Conservation (phyloP, 2,329 filamentous ascomycete species). For the Aureobasidium sp. region DNA sequence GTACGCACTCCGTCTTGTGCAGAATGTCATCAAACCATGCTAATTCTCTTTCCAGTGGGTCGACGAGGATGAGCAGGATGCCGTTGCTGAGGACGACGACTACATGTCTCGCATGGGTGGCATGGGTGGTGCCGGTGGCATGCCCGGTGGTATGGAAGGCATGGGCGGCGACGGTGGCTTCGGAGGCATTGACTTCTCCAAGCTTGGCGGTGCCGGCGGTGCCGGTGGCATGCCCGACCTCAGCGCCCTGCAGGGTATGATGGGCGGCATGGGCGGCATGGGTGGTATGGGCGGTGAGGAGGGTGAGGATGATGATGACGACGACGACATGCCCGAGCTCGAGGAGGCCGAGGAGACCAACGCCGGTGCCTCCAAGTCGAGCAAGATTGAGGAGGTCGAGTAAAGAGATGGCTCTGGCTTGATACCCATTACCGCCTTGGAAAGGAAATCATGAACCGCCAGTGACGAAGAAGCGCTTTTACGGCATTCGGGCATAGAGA, state of each 20-base stretch:
- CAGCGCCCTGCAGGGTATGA: conserved; percentile 19
- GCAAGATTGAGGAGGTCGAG: conserved; percentile 43
- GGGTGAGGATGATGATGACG: conserved; percentile 53
- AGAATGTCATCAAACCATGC: neutral
- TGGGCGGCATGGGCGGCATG: conserved; percentile 18
- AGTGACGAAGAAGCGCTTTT: conserved; percentile 2
- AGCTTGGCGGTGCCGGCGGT: conserved; percentile 48
- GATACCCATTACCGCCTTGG: neutral
- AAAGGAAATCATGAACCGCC: conserved; percentile 10
- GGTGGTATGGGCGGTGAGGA: conserved; percentile 17
- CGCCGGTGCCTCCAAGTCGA: conserved; percentile 19
- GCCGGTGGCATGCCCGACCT: conserved; percentile 31
- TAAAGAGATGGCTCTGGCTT: conserved; percentile 18
- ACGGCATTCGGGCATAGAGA: neutral
- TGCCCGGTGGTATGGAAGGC: conserved; percentile 53
- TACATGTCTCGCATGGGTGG: conserved; percentile 45
- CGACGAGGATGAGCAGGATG: conserved; percentile 97
- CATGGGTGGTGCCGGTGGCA: conserved; percentile 36
- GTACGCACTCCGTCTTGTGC: conserved; percentile 36
- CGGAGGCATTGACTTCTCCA: conserved; percentile 88
- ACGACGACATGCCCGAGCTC: conserved; percentile 67
- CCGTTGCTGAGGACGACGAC: conserved; percentile 71
- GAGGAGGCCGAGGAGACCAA: conserved; percentile 53
- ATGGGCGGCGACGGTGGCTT: conserved; percentile 61
- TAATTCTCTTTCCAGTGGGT: conserved; percentile 58